Evolutionary conservation across 768 basidiomycete species (phyloP).

Genomic region (Psilocybe cyanescens): DNA sequence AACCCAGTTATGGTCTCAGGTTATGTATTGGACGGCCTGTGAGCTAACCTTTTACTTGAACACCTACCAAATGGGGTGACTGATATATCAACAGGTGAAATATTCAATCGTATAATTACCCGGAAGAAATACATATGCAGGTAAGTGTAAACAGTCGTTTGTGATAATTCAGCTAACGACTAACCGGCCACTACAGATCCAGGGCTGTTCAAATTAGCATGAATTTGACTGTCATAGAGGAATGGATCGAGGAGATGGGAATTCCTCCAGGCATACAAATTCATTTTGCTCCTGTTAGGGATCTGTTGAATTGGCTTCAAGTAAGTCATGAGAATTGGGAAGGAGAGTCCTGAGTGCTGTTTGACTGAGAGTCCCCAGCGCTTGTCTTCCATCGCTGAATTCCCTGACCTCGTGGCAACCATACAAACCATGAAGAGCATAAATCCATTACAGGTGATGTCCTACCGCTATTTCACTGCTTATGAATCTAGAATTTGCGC

Average conservation of each 20-base stretch:
- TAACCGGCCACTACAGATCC: conserved; percentile 47
- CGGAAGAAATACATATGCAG: conserved; percentile 95
- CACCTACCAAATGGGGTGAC: background rate
- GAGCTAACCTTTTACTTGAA: conserved; percentile 29
- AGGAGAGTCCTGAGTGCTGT: background rate
- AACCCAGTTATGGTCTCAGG: conserved; percentile 93
- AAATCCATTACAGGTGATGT: conserved; percentile 85
- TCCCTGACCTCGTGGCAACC: conserved; percentile 85
- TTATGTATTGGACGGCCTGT: conserved; percentile 99
- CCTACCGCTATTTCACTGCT: background rate
- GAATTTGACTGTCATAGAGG: conserved; percentile 85
- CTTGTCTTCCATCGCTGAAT: conserved; percentile 85
- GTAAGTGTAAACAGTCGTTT: conserved; percentile 34
- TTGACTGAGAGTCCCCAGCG: conserved; percentile 48
- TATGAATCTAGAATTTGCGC: conserved; percentile 1
- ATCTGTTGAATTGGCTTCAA: conserved; percentile 87
- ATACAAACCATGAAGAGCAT: conserved; percentile 86
- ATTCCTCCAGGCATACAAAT: conserved; percentile 78
- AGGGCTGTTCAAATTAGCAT: conserved; percentile 88
- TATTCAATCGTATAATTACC: conserved; percentile 85
- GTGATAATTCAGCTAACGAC: background rate
- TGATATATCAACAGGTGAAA: conserved; percentile 58
- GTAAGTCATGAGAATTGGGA: conserved; percentile 37
- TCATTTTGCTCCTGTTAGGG: conserved; percentile 85
- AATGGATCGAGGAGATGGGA: conserved; percentile 86